These are phyloP conservation scores for Solanum ossicruentum DNA, from an alignment of 257 asterid species.

Conservation along the genomic window DNA sequence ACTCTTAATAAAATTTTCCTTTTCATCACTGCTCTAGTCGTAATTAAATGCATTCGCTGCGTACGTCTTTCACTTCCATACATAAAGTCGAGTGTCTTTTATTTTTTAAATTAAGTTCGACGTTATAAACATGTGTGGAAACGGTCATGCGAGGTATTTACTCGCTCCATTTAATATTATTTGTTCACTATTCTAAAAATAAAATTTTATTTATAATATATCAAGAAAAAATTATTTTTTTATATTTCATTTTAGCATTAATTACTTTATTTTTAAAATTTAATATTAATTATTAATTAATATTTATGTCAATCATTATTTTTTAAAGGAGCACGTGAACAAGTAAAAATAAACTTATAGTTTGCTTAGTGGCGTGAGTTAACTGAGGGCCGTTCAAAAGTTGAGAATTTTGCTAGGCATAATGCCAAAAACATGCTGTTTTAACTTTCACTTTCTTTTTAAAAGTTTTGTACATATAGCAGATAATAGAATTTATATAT, in stretches of 20 bases:
- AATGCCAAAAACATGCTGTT: too few relatives aligned
- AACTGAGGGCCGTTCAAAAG: not conserved
- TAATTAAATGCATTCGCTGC: not conserved
- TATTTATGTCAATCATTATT: not conserved
- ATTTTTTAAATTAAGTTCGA: not conserved
- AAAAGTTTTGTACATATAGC: not conserved
- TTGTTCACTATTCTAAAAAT: too few relatives aligned
- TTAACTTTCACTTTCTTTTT: not conserved
- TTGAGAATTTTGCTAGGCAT: not conserved
- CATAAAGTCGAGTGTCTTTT: too few relatives aligned
- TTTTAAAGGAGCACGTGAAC: not conserved
- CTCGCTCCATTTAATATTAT: too few relatives aligned
- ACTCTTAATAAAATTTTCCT: too few relatives aligned
- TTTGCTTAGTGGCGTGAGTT: not conserved
- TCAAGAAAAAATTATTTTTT: too few relatives aligned
- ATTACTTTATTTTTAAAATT: too few relatives aligned
- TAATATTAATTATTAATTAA: too few relatives aligned
- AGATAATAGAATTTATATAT: not conserved
- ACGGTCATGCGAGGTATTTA: not conserved
- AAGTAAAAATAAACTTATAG: not conserved
- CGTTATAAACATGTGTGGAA: not conserved
- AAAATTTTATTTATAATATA: too few relatives aligned
- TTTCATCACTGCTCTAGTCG: too few relatives aligned
- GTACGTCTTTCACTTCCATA: not conserved
- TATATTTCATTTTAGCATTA: too few relatives aligned